Base-by-base conservation (phyloP, 1,284 basidiomycete species). In the Ceratobasidium sp. region DNA sequence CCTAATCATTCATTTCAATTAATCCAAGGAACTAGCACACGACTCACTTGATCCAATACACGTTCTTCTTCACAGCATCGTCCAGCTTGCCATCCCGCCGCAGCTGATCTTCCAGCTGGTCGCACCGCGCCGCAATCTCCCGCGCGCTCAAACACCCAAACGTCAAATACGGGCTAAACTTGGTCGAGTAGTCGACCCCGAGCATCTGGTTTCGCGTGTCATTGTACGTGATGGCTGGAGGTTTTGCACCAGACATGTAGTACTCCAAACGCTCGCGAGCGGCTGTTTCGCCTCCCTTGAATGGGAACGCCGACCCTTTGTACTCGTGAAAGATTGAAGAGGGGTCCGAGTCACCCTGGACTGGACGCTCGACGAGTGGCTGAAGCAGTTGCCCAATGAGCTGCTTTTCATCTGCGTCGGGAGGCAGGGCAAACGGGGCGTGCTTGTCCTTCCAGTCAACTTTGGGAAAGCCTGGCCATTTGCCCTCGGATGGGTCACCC, bases 141-240 rank as follows among this genome's bases (percentile, higher is more conserved):
- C 86, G 82, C 0, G 88, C 85, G 62, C 85, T 86, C 76, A 89
- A 80, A 76, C 83, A 84, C 15, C 88, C 88, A 51, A 87, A 82
- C 4, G 84, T 83, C 46, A 89, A 82, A 83, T 87, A 88, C 0
- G 85, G 85, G 0, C 87, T 86, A 76, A 89, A 85, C 79, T 89
- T 89, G 62, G 87, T 89, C 65, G 85, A 86, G 81, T 87, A 89
- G 17, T 84, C 85, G 76, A 86, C 84, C 0, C 88, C 88, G 40
- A 88, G 79, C 73, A 89, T 80, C 13, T 87, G 87, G 80, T 89
- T 89, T 29, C 88, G 81, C 4, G 88, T 89, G 79, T 86, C 84
- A 82, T 89, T 89, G 84, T 89, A 89, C 34, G 80, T 81, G 80
- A 83, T 43, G 82, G 82, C 76, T 6, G 59, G 70, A 15, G 57